phyloP scores from a whole-genome alignment of 805 yeast species.

The Torulaspora indica region DNA sequence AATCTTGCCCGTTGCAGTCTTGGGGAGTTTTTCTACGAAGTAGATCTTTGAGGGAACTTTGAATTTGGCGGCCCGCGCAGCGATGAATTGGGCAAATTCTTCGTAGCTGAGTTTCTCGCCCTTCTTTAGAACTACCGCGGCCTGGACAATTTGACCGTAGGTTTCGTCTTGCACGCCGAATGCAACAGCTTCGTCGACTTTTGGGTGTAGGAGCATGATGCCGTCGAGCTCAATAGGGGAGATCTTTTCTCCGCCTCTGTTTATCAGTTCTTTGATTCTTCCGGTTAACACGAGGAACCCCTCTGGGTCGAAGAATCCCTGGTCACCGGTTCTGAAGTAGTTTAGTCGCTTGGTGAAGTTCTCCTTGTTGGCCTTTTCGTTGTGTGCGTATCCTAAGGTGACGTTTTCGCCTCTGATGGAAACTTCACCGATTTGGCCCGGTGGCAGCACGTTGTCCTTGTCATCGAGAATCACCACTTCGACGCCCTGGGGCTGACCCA shows the following conservation, averaged over 20 bases:
- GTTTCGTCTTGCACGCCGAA: slow-evolving; percentile 63
- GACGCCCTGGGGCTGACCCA: slow-evolving; percentile 69
- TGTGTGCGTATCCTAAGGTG: slow-evolving; percentile 67
- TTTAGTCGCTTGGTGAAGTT: slow-evolving; percentile 52
- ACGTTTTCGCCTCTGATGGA: slow-evolving; percentile 64
- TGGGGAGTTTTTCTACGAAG: slow-evolving; percentile 60
- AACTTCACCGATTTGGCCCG: slow-evolving; percentile 63
- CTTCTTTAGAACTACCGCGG: slow-evolving; percentile 56
- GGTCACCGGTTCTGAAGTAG: slow-evolving; percentile 76
- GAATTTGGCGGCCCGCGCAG: slow-evolving; percentile 47
- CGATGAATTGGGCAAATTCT: slow-evolving; percentile 46
- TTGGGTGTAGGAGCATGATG: slow-evolving; percentile 53
- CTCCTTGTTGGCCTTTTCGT: slow-evolving; percentile 64
- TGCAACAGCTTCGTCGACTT: slow-evolving; percentile 64
- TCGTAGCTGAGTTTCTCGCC: slow-evolving; percentile 38
- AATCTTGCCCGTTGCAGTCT: slow-evolving; percentile 74
- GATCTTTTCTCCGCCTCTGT: slow-evolving; percentile 75
- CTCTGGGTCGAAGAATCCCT: slow-evolving; percentile 57
- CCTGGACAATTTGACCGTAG: slow-evolving; percentile 68
- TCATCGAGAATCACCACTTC: slow-evolving; percentile 54
- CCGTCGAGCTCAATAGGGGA: slow-evolving; percentile 69
- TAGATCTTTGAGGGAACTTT: slow-evolving; percentile 57
- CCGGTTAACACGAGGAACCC: slow-evolving; percentile 62
- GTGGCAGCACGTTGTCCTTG: slow-evolving; percentile 43
- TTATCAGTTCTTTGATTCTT: slow-evolving; percentile 66